Base-by-base conservation (phyloP, 805 yeast genomes). In the Kluyveromyces siamensis region DNA sequence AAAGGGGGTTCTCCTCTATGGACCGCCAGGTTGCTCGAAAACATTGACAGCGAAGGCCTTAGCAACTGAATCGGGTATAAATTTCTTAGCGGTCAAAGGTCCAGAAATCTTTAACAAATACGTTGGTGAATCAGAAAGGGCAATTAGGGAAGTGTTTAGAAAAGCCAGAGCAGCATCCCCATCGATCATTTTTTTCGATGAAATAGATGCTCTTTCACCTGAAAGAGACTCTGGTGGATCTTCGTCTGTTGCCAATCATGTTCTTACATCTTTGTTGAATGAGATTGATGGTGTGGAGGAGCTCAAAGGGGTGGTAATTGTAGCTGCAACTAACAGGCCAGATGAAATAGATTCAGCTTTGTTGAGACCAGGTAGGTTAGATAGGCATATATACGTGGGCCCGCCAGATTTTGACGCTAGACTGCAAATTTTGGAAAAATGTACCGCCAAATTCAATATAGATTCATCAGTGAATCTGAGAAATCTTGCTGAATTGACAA, bases 221-320 rank as follows among this genome's bases (percentile, higher is more conserved):
- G 83, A 84, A 47, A 73, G 99, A 57, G 85, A 81, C 18, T 76
- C 74, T 4, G 73, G 73, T 9, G 71, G 75, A 2, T 69, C 81
- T 0, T 82, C 88, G 0, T 76, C 84, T 17, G 87, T 87, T 1
- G 79, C 91, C 0, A 87, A 81, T 52, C 84, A 95, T 57, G 97
- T 93, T 0, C 70, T 93, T 50, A 91, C 97, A 2, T 85, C 98
- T 0, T 70, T 93, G 55, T 74, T 93, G 57, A 93, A 91, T 60
- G 99, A 93, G 66, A 86, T 93, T 57, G 99, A 93, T 63, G 99
- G 99, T 61, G 91, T 93, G 16, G 99, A 93, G 65, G 95, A 90
- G 52, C 70, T 93, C 56, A 86, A 84, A 46, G 97, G 96, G 2
- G 99, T 93, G 6, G 87, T 89, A 2, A 83, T 93, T 10, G 84